Evolutionary conservation across 371 early-diverging fungal species (phyloP), one percentile per base, ranked within the genome.

Genomic region (Gilbertella persicaria): DNA sequence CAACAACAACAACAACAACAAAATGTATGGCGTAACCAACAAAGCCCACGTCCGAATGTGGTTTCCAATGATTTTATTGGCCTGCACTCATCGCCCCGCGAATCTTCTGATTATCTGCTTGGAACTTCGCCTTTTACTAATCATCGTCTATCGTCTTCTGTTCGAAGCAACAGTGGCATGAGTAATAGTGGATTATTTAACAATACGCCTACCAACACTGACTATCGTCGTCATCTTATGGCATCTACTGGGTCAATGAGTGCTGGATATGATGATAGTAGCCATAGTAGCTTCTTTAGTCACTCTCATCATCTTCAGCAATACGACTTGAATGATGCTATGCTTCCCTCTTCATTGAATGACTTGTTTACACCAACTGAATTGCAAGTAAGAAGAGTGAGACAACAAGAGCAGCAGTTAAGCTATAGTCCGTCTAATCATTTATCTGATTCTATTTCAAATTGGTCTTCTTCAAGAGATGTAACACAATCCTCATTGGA

Each of bases 271-370:
- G 33, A 33, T 33, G 33, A 23, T 21, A 17, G 12, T 23, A 17
- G 13, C 23, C 20, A 12, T 3, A 41, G 23, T 1, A 41, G 23
- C 17, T 39, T 39, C 23, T 47, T 47, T 26, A 24, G 49, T 17
- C 20, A 46, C 16, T 6, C n/a, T 45, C 30, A 45, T 37, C 48
- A 48, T 16, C 37, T 20, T 33, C 48, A 47, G 14, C 48, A 36
- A 16, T 45, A 61, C 29, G 69, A 64, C 38, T 30, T 66, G 10
- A 62, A 72, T 39, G 64, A 56, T 37, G 53, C 71, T 10, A 67
- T 79, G 58, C 47, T 83, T 8, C 83, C 83, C 4, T 72, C 83
- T 5, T 83, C 83, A 8, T 55, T 83, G n/a, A 80, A 77, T 43
- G 83, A 83, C 28, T 53, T 83, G 17, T 67, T 83, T 64, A 83